phyloP scores from a whole-genome alignment of 305 asterid genomes.

The Ruellia speciosa region DNA sequence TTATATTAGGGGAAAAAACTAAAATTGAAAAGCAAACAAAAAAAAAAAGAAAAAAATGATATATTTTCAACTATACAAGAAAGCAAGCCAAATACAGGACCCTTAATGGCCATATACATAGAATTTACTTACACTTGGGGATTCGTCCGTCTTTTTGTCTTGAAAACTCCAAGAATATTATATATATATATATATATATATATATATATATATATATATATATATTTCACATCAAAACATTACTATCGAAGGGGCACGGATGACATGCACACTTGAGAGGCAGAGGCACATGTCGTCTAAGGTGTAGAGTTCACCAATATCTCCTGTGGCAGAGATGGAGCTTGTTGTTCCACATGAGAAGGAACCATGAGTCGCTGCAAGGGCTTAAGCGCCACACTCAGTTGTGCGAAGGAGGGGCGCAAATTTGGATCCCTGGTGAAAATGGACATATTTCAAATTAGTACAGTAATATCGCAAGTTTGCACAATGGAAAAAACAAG shows the following conservation, averaged over 20 bases:
- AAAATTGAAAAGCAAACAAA: too few relatives aligned
- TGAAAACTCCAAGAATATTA: not conserved
- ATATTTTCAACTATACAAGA: conserved; percentile 17
- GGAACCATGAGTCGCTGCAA: conserved; percentile 76
- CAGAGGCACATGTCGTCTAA: conserved; percentile 19
- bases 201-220: too few relatives aligned
- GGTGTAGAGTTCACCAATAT: conserved; percentile 60
- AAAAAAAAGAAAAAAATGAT: too few relatives aligned
- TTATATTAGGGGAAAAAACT: too few relatives aligned
- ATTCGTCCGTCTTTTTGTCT: not conserved
- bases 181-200: too few relatives aligned
- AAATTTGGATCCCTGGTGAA: conserved; percentile 73
- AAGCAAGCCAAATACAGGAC: conserved; percentile 8
- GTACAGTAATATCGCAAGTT: not conserved
- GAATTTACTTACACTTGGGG: not conserved
- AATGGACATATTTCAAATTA: not conserved
- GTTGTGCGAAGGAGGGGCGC: conserved; percentile 95
- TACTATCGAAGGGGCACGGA: conserved; percentile 4
- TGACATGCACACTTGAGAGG: conserved; percentile 22
- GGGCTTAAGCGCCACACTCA: conserved; percentile 79
- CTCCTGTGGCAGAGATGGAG: conserved; percentile 41
- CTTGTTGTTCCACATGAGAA: conserved; percentile 50
- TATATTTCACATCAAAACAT: conserved; percentile 1
- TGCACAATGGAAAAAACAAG: not conserved
- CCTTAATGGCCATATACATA: not conserved